A percentile compares a stretch with the other conserved stretches of the same genome.
Evolutionary conservation across 768 basidiomycete species (phyloP).

Genomic region (Trametes coccinea): DNA sequence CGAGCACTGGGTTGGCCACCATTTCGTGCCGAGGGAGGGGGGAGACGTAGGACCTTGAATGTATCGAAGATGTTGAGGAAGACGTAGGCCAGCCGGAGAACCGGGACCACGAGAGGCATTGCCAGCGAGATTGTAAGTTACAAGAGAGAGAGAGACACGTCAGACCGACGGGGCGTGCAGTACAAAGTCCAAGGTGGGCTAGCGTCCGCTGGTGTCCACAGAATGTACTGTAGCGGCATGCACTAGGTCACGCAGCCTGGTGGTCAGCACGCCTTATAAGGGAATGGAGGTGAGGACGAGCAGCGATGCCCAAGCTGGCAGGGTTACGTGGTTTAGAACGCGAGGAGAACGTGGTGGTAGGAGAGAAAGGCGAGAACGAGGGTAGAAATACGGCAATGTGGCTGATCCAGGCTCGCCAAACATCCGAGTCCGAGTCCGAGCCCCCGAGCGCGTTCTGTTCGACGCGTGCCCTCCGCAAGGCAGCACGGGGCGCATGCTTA

Average conservation of each 20-base stretch:
- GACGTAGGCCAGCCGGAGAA: slow-evolving; percentile 68
- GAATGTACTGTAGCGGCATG: too few relatives aligned
- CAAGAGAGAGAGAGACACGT: background rate
- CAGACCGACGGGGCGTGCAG: background rate
- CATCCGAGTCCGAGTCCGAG: background rate
- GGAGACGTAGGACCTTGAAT: slow-evolving; percentile 77
- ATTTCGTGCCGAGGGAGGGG: slow-evolving; percentile 53
- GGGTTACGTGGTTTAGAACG: too few relatives aligned
- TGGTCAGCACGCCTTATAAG: too few relatives aligned
- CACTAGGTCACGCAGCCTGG: too few relatives aligned
- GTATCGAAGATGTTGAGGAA: slow-evolving; percentile 83
- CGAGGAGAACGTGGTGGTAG: slow-evolving; percentile 12
- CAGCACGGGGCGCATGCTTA: slow-evolving; percentile 19
- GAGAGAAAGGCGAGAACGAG: background rate
- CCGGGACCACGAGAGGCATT: slow-evolving; percentile 71
- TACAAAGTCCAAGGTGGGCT: too few relatives aligned
- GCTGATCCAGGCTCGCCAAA: slow-evolving; percentile 15
- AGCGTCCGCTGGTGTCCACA: too few relatives aligned
- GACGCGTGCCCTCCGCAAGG: slow-evolving; percentile 23
- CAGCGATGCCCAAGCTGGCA: too few relatives aligned
- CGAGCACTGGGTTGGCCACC: slow-evolving; percentile 64
- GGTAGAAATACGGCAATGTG: slow-evolving; percentile 19
- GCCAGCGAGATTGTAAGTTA: slow-evolving; percentile 1
- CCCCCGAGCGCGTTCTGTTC: slow-evolving; percentile 13
- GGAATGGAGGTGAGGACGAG: too few relatives aligned